These are phyloP conservation scores for Taxawa tesnikishii DNA, from an alignment of 2,329 filamentous ascomycete species.

Conservation along the genomic window DNA sequence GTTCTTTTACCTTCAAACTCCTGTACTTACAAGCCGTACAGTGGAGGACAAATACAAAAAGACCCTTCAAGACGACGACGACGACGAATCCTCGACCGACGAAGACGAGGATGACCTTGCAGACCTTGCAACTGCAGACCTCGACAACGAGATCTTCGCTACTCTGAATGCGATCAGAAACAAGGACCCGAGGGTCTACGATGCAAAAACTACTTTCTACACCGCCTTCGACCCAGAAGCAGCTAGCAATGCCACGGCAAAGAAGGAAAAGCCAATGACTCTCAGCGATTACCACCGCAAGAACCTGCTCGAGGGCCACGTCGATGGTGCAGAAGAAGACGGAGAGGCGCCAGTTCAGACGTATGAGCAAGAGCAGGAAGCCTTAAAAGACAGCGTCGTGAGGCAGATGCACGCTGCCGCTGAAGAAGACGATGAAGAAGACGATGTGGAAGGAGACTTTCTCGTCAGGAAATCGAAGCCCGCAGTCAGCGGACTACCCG, in stretches of 20 bases:
- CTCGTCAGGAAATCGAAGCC: slow-evolving; percentile 57
- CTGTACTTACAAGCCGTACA: slow-evolving; percentile 30
- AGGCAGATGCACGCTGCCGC: slow-evolving; percentile 63
- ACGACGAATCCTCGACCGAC: slow-evolving; percentile 54
- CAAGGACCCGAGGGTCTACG: slow-evolving; percentile 87
- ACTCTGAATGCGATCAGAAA: slow-evolving; percentile 77
- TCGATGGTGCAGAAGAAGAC: slow-evolving; percentile 47
- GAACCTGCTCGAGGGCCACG: slow-evolving; percentile 65
- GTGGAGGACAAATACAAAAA: slow-evolving; percentile 81
- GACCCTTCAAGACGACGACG: slow-evolving; percentile 29
- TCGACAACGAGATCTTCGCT: slow-evolving; percentile 78
- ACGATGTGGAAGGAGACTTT: slow-evolving; percentile 51
- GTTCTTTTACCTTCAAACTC: slow-evolving; percentile 13
- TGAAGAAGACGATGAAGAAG: slow-evolving; percentile 28
- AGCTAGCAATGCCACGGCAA: slow-evolving; percentile 12
- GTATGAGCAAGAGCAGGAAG: slow-evolving; percentile 80
- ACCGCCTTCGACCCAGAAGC: slow-evolving; percentile 45
- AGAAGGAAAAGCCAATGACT: slow-evolving; percentile 65
- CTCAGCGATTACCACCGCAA: slow-evolving; percentile 85
- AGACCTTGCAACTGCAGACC: slow-evolving; percentile 69
- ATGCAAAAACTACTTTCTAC: slow-evolving; percentile 70
- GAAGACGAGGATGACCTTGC: slow-evolving; percentile 87
- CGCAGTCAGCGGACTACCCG: slow-evolving; percentile 7
- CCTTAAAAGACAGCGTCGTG: slow-evolving; percentile 64
- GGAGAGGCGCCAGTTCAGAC: slow-evolving; percentile 45